A percentile compares a stretch with the other conserved stretches of the same genome.
These are phyloP conservation scores for Magnaporthiopsis rhizophila DNA, from an alignment of 2,329 filamentous ascomycete genomes.

Conservation along the genomic window DNA sequence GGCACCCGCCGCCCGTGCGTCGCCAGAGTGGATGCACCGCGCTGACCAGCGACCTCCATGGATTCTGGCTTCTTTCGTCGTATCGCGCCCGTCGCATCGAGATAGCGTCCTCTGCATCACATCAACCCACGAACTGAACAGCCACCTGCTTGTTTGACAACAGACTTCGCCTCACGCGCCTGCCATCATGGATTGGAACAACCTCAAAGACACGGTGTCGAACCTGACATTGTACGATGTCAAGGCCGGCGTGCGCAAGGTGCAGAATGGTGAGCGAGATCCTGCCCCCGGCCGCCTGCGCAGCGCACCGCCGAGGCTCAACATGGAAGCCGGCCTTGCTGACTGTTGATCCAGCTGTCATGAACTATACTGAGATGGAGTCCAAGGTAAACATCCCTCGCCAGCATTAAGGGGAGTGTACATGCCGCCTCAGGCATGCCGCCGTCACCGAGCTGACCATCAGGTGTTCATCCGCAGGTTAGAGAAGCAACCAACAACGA, in stretches of 20 bases:
- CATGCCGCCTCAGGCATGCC: slow-evolving; percentile 8
- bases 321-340: slow-evolving; percentile 7
- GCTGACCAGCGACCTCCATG: not conserved
- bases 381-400: slow-evolving; percentile 40
- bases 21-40: not conserved
- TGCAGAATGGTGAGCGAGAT: slow-evolving; percentile 75
- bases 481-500: slow-evolving; percentile 99
- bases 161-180: not conserved
- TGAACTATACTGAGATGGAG: slow-evolving; percentile 98
- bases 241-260: slow-evolving; percentile 90
- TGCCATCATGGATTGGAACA: slow-evolving; percentile 66
- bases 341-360: slow-evolving; percentile 56
- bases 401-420: not conserved
- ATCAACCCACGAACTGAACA: not conserved
- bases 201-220: slow-evolving; percentile 76
- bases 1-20: not conserved
- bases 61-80: not conserved
- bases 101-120: not conserved
- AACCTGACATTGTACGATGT: slow-evolving; percentile 91
- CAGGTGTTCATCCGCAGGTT: slow-evolving; percentile 47
- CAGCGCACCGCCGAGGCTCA: not conserved
- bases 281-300: not conserved
- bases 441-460: slow-evolving; percentile 6
- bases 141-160: not conserved
- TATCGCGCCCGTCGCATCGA: not conserved